A percentile compares a stretch with the other conserved stretches of the same genome.
These are phyloP conservation scores for Torulaspora microellipsoides DNA, from an alignment of 805 yeast species.

Conservation along the genomic window DNA sequence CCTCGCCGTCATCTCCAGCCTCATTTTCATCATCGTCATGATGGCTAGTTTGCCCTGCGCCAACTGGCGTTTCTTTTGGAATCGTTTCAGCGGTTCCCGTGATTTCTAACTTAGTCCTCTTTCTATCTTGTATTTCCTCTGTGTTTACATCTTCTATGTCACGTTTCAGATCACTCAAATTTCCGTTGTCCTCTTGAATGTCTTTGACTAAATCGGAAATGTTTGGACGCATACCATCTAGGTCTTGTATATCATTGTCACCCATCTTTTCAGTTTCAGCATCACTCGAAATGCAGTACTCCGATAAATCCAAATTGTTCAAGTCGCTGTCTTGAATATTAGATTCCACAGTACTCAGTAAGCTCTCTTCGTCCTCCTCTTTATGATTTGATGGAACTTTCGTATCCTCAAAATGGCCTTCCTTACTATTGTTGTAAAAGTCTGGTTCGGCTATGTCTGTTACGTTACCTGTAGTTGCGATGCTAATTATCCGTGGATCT, in stretches of 20 bases:
- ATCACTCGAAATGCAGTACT: conserved; percentile 49
- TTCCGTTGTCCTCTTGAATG: conserved; percentile 19
- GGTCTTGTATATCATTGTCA: conserved; percentile 26
- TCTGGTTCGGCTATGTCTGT: too few relatives aligned
- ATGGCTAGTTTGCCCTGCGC: conserved; percentile 2
- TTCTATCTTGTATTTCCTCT: conserved; percentile 1
- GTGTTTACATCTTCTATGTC: background rate
- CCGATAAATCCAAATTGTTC: conserved; percentile 47
- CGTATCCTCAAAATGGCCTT: too few relatives aligned
- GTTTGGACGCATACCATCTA: conserved; percentile 17
- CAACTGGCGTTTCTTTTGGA: background rate
- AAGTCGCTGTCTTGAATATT: conserved; percentile 36
- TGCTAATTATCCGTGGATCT: too few relatives aligned
- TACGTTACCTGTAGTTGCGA: too few relatives aligned
- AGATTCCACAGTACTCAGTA: conserved; percentile 25
- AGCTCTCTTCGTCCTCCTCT: conserved; percentile 22
- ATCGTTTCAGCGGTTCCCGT: background rate
- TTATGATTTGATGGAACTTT: background rate
- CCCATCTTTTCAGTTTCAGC: conserved; percentile 91
- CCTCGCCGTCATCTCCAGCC: conserved; percentile 16
- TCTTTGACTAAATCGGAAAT: conserved; percentile 18
- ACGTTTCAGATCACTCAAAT: conserved; percentile 17
- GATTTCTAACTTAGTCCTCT: conserved; percentile 1
- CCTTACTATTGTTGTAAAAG: too few relatives aligned
- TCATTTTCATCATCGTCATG: conserved; percentile 22